Conservation (phyloP, 495 filamentous ascomycete genomes). For the Hypoxylon rickii region DNA sequence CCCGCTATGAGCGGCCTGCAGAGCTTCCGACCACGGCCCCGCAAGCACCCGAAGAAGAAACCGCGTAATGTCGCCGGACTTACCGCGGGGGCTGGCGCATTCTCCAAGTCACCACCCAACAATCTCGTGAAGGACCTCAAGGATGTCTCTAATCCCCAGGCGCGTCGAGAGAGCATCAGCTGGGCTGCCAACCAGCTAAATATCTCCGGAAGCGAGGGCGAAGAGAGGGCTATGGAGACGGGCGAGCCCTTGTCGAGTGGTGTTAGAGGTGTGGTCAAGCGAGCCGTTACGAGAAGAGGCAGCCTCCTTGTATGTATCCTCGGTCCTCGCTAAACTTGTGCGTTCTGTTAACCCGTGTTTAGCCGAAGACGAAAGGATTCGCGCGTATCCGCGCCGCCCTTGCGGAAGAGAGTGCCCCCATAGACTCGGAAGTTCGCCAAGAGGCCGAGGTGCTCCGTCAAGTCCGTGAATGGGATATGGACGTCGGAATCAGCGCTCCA, state of each 20-base stretch:
- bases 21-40: constrained; percentile 79
- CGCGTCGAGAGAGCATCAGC: constrained; percentile 81
- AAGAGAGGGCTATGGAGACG: constrained; percentile 69
- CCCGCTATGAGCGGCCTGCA: constrained; percentile 71
- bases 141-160: constrained; percentile 47
- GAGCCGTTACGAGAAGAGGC: constrained; percentile 81
- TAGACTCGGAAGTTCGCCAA: constrained; percentile 85
- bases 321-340: constrained; percentile 2
- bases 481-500: constrained; percentile 48
- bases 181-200: constrained; percentile 85
- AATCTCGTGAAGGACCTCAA: constrained; percentile 43
- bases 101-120: constrained; percentile 52
- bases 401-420: constrained; percentile 80
- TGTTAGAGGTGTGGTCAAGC: constrained; percentile 59
- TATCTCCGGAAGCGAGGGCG: constrained; percentile 78
- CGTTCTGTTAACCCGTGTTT: constrained; percentile 6
- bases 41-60: constrained; percentile 56
- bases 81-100: constrained; percentile 22
- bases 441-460: constrained; percentile 95
- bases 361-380: constrained; percentile 94
- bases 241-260: constrained; percentile 50
- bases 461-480: constrained; percentile 75
- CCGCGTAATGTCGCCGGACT: constrained; percentile 41
- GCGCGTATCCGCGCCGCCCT: constrained; percentile 89
- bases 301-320: constrained; percentile 75